Conservation (phyloP, 257 asterid genomes). For the Jacaranda copaia region DNA sequence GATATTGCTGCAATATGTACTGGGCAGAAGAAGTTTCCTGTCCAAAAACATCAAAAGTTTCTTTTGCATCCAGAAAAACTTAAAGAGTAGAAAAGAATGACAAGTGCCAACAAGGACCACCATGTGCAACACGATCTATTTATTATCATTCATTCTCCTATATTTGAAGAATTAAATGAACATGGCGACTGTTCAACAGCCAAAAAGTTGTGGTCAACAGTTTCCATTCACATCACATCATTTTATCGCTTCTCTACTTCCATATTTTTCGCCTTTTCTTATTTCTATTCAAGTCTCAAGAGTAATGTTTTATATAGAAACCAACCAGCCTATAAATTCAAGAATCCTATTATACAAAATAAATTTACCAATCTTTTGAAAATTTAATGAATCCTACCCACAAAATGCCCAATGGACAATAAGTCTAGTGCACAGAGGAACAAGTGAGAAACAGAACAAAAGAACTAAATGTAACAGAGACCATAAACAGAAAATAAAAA, state of each 20-base stretch:
- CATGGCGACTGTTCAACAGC: slow-evolving; percentile 42
- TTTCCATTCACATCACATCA: slow-evolving; percentile 29
- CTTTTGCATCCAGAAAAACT: not conserved
- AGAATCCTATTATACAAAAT: slow-evolving; percentile 1
- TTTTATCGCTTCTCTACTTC: slow-evolving; percentile 13
- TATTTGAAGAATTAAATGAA: slow-evolving; percentile 37
- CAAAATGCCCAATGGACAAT: not conserved
- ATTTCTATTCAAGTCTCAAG: not conserved
- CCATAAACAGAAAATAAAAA: not conserved
- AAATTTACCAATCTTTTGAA: slow-evolving; percentile 9
- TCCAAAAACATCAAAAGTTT: not conserved
- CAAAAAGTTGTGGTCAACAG: slow-evolving; percentile 44
- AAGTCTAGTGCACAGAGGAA: slow-evolving; percentile 2
- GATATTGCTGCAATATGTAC: slow-evolving; percentile 63
- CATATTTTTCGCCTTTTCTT: slow-evolving; percentile 1
- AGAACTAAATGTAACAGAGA: not conserved
- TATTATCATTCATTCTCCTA: slow-evolving; percentile 26
- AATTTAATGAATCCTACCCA: slow-evolving; percentile 11
- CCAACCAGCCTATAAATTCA: slow-evolving; percentile 1
- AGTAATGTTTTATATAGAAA: slow-evolving; percentile 7
- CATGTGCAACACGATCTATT: slow-evolving; percentile 38
- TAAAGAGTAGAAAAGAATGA: not conserved
- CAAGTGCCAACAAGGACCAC: slow-evolving; percentile 43
- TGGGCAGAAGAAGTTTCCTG: slow-evolving; percentile 68
- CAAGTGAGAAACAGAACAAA: slow-evolving; percentile 1